Base-by-base conservation (phyloP, 768 basidiomycete species). In the Nidularia sp. region DNA sequence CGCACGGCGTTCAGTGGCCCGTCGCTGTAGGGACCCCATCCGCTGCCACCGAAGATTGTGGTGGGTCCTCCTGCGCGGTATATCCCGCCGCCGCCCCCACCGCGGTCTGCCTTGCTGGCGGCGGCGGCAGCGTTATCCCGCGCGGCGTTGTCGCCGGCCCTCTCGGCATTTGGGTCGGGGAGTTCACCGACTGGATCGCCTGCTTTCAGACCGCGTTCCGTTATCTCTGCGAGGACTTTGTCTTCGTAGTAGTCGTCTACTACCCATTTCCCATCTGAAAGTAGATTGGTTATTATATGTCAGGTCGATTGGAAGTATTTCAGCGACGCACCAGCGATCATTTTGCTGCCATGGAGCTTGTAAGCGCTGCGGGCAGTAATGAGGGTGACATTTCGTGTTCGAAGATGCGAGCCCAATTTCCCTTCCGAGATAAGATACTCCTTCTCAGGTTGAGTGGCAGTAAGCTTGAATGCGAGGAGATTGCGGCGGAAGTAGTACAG, bases 401-500 rank as follows among this genome's bases (percentile, higher is more conserved):
- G 84, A 39, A 98, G 76, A 66, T 95, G 94, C 0, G 87, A 85
- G 44, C 91, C 90, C 0, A 99, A 83, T 63, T 93, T 89, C 2
- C 93, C 93, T 47, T 83, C 83, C 41, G 84, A 80, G 60, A 99
- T 97, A 60, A 98, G 85, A 55, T 86, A 83, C 58, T 98, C 93
- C 66, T 98, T 97, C 70, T 98, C 97, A 13, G 81, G 78, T 53
- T 93, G 88, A 0, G 87, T 90, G 33, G 93, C 92, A 56, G 87
- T 88, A 54, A 97, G 79, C 68, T 98, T 98, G 74, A 94, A 77
- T 12, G 96, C 88, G 31, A 93, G 83, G 0, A 84, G 83, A 57
- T 96, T 97, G 5, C 93, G 82, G 2, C 97, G 88, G 70, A 98
- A 95, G 69, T 98, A 98, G 69, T 98, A 97, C n/a, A 98, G 74